Percentiles rank a stretch among this genome's conserved stretches.
Evolutionary conservation across 176 grass and related monocot genomes (phyloP).

Genomic region (Carex littledalei): DNA sequence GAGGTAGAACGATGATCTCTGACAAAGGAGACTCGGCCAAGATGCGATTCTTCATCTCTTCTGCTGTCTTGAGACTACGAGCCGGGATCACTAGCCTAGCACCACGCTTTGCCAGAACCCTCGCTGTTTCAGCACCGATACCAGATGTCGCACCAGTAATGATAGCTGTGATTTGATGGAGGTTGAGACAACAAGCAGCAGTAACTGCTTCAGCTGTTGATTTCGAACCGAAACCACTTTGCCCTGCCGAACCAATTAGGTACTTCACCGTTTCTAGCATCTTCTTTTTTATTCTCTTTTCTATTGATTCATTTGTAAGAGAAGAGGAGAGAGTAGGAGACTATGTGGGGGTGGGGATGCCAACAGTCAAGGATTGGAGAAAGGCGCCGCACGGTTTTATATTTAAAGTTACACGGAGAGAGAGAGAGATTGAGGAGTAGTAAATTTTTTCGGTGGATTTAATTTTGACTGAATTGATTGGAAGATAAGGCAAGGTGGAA

Average conservation of each 20-base stretch:
- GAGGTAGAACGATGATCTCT: conserved; percentile 60
- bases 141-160: conserved; percentile 94
- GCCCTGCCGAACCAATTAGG: conserved; percentile 60
- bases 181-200: conserved; percentile 24
- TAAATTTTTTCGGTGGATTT: conserved; percentile 10
- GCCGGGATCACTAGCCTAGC: conserved; percentile 71
- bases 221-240: conserved; percentile 74
- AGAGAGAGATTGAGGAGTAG: not conserved
- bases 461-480: not conserved
- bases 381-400: conserved; percentile 18
- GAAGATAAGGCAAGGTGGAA: conserved; percentile 12
- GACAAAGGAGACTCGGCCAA: conserved; percentile 39
- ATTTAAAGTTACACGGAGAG: conserved; percentile 12
- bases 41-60: conserved; percentile 61
- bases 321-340: not conserved
- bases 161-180: conserved; percentile 47
- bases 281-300: not conserved
- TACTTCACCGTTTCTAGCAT: conserved; percentile 72
- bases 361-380: conserved; percentile 14
- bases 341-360: not conserved
- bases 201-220: conserved; percentile 72
- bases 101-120: conserved; percentile 78
- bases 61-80: conserved; percentile 67
- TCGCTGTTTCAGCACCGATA: conserved; percentile 85
- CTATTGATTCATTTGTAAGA: not conserved